Percentiles rank a stretch among this genome's conserved stretches.
These are phyloP conservation scores for Cercophora samala DNA, from an alignment of 495 filamentous ascomycete species.

Conservation along the genomic window DNA sequence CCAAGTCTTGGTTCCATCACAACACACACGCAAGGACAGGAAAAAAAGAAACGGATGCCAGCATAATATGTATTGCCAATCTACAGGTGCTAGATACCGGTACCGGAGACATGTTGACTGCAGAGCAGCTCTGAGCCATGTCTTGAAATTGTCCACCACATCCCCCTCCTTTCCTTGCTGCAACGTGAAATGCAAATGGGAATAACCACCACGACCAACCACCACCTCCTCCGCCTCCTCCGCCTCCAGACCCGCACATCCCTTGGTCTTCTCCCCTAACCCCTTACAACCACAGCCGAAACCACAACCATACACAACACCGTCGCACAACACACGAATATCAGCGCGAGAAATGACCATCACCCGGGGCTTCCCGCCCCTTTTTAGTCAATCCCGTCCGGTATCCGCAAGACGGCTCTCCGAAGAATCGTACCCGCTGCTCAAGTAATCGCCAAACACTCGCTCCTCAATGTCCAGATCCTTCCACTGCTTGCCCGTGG, in stretches of 20 bases:
- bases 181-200: not conserved
- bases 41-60: not conserved
- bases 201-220: not conserved
- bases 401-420: conserved; percentile 6
- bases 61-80: conserved; percentile 7
- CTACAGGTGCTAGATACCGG: conserved; percentile 4
- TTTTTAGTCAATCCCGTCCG: conserved; percentile 41
- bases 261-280: not conserved
- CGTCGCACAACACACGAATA: not conserved
- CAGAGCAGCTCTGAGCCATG: not conserved
- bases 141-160: not conserved
- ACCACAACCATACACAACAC: not conserved
- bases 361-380: conserved; percentile 42
- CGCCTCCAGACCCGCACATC: not conserved
- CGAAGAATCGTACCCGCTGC: conserved; percentile 9
- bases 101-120: not conserved
- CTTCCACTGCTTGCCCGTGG: conserved; percentile 29
- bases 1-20: not conserved
- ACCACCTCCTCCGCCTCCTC: not conserved
- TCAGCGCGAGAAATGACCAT: conserved; percentile 4
- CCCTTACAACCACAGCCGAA: not conserved
- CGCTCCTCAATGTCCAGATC: conserved; percentile 41
- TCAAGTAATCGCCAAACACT: conserved; percentile 40
- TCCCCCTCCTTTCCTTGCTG: conserved; percentile 1
- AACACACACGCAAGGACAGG: not conserved